A percentile compares a stretch with the other conserved stretches of the same genome.
phyloP scores from a whole-genome alignment of 345 rosid genomes.

The Microcos paniculata region DNA sequence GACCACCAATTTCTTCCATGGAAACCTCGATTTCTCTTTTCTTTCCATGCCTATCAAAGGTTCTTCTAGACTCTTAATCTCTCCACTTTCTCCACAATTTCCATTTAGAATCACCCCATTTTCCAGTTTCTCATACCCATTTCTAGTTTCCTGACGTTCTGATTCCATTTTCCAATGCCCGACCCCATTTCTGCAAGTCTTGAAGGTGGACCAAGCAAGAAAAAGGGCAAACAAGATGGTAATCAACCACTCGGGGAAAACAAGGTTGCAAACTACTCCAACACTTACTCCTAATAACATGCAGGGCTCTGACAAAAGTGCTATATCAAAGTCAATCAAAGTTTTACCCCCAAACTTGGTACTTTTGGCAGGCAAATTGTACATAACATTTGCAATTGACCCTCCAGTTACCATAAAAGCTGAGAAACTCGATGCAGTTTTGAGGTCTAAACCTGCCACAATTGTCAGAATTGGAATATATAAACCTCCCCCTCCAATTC shows the following conservation, averaged over 20 bases:
- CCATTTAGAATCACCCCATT: slow-evolving; percentile 29
- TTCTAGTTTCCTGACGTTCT: slow-evolving; percentile 29
- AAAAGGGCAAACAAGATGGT: slow-evolving; percentile 66
- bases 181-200: slow-evolving; percentile 70
- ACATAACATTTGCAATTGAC: slow-evolving; percentile 69
- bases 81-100: slow-evolving; percentile 26
- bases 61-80: slow-evolving; percentile 20
- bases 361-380: slow-evolving; percentile 39
- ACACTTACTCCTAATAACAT: slow-evolving; percentile 86
- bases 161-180: slow-evolving; percentile 65
- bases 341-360: slow-evolving; percentile 42
- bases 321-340: slow-evolving; percentile 67
- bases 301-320: slow-evolving; percentile 77
- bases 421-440: slow-evolving; percentile 76
- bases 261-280: slow-evolving; percentile 73
- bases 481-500: slow-evolving; percentile 89
- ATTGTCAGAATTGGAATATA: slow-evolving; percentile 75
- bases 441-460: slow-evolving; percentile 70
- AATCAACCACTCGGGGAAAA: slow-evolving; percentile 87
- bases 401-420: slow-evolving; percentile 97
- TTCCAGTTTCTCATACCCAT: slow-evolving; percentile 35
- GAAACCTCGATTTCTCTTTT: slow-evolving; percentile 34
- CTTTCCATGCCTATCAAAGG: slow-evolving; percentile 43
- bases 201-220: slow-evolving; percentile 73
- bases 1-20: slow-evolving; percentile 69